A percentile compares a stretch with the other conserved stretches of the same genome.
phyloP scores from a whole-genome alignment of 139 green algal genomes.

The Desmodesmus armatus region DNA sequence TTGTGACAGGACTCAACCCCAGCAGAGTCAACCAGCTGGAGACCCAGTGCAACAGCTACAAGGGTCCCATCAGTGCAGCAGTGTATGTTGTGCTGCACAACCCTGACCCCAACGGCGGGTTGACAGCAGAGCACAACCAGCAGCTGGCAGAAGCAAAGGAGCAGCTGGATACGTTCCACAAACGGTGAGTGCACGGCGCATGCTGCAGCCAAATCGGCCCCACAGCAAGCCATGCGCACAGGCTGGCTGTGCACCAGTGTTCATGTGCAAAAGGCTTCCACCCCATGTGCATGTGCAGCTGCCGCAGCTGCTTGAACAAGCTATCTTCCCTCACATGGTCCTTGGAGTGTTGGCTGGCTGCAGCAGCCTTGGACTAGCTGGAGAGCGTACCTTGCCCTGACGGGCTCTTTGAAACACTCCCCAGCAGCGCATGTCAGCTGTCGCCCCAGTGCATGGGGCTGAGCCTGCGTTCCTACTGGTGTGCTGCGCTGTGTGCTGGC shows the following conservation, averaged over 20 bases:
- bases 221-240: neutral
- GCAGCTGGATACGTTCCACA: constrained; percentile 29
- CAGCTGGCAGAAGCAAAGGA: constrained; percentile 27
- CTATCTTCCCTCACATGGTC: too few species aligned
- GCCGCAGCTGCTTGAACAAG: neutral
- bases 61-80: constrained; percentile 53
- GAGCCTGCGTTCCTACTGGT: too few species aligned
- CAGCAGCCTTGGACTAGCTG: too few species aligned
- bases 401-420: too few species aligned
- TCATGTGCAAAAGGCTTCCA: too few species aligned
- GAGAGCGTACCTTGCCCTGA: too few species aligned
- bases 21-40: constrained; percentile 54
- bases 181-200: neutral
- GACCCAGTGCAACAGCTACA: constrained; percentile 56
- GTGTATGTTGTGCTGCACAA: constrained; percentile 58
- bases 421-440: too few species aligned
- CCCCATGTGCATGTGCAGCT: neutral
- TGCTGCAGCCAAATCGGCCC: neutral
- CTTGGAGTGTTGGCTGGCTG: too few species aligned
- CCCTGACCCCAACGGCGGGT: neutral
- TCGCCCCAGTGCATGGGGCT: too few species aligned
- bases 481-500: neutral
- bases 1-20: constrained; percentile 53
- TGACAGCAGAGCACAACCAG: constrained; percentile 7
- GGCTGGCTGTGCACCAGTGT: neutral